Percentiles rank a stretch among this genome's conserved stretches.
These are phyloP conservation scores for Setomelanomma holmii DNA, from an alignment of 2,329 filamentous ascomycete species.

Conservation along the genomic window DNA sequence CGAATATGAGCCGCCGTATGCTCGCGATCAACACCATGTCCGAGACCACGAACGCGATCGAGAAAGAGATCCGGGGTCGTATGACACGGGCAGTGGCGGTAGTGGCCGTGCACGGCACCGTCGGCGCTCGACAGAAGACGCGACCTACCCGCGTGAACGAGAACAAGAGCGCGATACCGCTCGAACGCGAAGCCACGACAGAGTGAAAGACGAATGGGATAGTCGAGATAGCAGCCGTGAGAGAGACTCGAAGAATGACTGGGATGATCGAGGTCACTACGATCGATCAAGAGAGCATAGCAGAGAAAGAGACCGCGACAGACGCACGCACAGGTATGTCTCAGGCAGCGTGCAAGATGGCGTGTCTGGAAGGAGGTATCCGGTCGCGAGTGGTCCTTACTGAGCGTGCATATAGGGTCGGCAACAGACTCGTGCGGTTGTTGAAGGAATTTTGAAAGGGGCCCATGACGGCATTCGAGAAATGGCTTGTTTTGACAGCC, in stretches of 20 bases:
- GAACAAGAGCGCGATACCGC: constrained; percentile 24
- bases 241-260: constrained; percentile 17
- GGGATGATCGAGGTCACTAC: constrained; percentile 25
- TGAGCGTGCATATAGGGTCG: constrained; percentile 23
- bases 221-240: constrained; percentile 23
- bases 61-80: constrained; percentile 13
- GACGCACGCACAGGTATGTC: constrained; percentile 42
- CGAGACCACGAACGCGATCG: constrained; percentile 18
- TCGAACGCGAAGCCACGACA: constrained; percentile 37
- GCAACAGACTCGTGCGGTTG: constrained; percentile 23
- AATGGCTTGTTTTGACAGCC: not conserved
- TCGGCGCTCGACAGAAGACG: constrained; percentile 33
- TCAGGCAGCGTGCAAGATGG: constrained; percentile 42
- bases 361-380: constrained; percentile 43
- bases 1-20: constrained; percentile 30
- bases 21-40: constrained; percentile 25
- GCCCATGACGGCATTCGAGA: not conserved
- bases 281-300: constrained; percentile 18
- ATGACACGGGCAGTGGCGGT: constrained; percentile 14
- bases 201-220: constrained; percentile 37
- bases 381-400: constrained; percentile 30
- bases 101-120: constrained; percentile 22
- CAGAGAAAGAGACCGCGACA: constrained; percentile 18
- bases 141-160: constrained; percentile 32
- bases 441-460: constrained; percentile 27